Percentiles rank a stretch among this genome's conserved stretches.
Evolutionary conservation across 1,139 yeast species (phyloP).

Genomic region (Pneumocystis jirovecii): DNA sequence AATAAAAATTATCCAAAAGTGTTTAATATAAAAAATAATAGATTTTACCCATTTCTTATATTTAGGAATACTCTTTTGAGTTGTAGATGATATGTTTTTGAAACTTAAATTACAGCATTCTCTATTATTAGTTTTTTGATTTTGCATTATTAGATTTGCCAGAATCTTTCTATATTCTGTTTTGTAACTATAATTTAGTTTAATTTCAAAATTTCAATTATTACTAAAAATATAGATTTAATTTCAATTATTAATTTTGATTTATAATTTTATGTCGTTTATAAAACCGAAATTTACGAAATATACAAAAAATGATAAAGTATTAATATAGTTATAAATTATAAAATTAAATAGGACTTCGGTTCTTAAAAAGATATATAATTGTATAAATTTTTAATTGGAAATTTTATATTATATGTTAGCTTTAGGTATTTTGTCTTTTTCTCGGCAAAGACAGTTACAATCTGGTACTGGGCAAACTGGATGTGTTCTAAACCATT

Average conservation of each 20-base stretch:
- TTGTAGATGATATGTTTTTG: not conserved
- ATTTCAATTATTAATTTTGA: no score
- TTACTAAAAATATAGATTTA: no score
- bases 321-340: no score
- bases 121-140: not conserved
- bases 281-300: no score
- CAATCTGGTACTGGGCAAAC: slow-evolving; percentile 95
- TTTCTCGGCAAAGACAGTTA: slow-evolving; percentile 48
- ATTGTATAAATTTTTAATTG: no score
- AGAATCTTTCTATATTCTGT: not conserved
- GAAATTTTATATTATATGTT: not conserved
- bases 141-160: not conserved
- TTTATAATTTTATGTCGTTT: no score
- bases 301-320: not conserved
- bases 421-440: slow-evolving; percentile 22
- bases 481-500: slow-evolving; percentile 79
- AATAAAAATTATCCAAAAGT: slow-evolving; percentile 30
- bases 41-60: not conserved
- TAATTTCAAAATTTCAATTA: not conserved
- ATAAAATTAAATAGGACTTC: not conserved
- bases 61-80: not conserved
- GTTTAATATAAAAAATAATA: slow-evolving; percentile 19
- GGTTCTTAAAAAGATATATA: not conserved
- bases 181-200: not conserved
- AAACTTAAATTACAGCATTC: not conserved